Base-by-base conservation (phyloP, 805 yeast genomes). In the Pichia rugopelliculosa region DNA sequence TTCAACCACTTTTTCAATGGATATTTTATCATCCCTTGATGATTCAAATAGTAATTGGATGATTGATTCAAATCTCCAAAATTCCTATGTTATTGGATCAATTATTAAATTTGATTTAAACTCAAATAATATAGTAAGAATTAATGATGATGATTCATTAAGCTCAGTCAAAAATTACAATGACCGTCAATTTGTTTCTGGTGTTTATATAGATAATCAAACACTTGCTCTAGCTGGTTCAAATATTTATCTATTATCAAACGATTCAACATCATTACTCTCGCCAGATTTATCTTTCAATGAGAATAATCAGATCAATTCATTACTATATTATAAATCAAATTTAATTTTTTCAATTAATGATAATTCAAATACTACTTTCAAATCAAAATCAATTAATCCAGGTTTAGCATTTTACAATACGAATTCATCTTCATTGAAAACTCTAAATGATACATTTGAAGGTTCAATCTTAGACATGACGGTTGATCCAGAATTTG, bases 151-250 rank as follows among this genome's bases (percentile, higher is more conserved):
- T 17, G 39, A 27, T 15, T 8, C 34, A 30, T 33, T 51, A 22
- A 37, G 41, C 3, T 22, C 47, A 7, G 15, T 39, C 20, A 18
- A 12, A 9, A 20, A 27, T 9, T 13, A 18, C 7, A 10, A 17
- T 6, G 33, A 39, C 5, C 4, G 18, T 13, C 6, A 25, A 9
- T 42, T 51, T 26, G 33, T 34, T 13, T 38, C 69, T 3, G 74
- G 79, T 1, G 61, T 62, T 44, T 74, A 70, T 47, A 59, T 76
- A 27, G 82, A 85, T 59, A 67, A 67, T 12, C 60, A 80, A 0
- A 51, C 73, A 11, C 66, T 80, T 37, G 74, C 76, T 0, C 63
- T 84, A 42, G 89, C 86, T 9, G 93, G 91, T 37, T n/a, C 49
- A 13, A 53, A 53, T 17, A 34, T 55, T 34, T 52, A 51, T n/a